phyloP scores from a whole-genome alignment of 192 early-diverging fungal genomes.

The Coemansia sp. region DNA sequence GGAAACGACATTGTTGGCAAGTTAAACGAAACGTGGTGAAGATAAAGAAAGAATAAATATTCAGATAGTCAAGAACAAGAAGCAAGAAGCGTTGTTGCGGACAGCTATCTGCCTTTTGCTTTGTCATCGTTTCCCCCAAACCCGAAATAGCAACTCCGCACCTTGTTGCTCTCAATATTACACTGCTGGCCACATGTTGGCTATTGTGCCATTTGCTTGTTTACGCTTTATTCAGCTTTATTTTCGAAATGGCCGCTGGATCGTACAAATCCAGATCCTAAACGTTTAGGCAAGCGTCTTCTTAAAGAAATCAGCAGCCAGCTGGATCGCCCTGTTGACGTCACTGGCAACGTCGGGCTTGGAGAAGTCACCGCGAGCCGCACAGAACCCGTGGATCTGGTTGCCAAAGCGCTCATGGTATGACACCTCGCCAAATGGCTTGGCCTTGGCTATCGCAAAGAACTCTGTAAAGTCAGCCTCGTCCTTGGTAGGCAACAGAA shows the following conservation, averaged over 20 bases:
- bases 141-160: no score
- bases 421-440: conserved; percentile 58
- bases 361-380: conserved; percentile 61
- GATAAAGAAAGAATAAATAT: no score
- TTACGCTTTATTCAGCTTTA: no score
- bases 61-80: no score
- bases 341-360: conserved; percentile 47
- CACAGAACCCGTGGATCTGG: conserved; percentile 61
- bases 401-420: conserved; percentile 60
- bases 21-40: background rate
- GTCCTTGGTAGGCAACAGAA: conserved; percentile 66
- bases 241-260: no score
- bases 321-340: conserved; percentile 57
- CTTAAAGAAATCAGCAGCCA: conserved; percentile 56
- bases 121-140: no score
- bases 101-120: no score
- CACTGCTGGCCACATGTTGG: no score
- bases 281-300: background rate
- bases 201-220: no score
- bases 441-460: conserved; percentile 43
- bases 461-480: conserved; percentile 50
- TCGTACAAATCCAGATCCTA: background rate
- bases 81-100: no score
- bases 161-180: no score
- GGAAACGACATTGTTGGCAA: conserved; percentile 42